phyloP scores from a whole-genome alignment of 176 grass and related monocot genomes.

The Eremochloa ophiuroides region DNA sequence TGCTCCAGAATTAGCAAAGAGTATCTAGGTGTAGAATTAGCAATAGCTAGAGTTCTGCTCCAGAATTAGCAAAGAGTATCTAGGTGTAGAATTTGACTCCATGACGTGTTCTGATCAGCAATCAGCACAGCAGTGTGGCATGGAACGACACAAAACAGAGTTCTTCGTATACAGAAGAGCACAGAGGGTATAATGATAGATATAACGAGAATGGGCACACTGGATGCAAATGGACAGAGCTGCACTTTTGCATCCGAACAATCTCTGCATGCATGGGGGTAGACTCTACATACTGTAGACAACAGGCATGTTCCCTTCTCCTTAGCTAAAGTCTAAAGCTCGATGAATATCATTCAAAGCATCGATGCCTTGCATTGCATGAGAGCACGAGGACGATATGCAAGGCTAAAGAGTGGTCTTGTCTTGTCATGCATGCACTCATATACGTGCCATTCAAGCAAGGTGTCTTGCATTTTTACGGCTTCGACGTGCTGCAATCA shows the following conservation, averaged over 20 bases:
- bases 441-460: conserved; percentile 31
- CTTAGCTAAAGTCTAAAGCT: conserved; percentile 22
- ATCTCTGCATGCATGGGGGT: not conserved
- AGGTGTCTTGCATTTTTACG: not conserved
- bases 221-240: not conserved
- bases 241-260: conserved; percentile 13
- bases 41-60: too few relatives aligned
- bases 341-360: not conserved
- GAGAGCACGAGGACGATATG: not conserved
- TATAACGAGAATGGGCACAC: too few relatives aligned
- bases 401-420: not conserved
- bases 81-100: too few relatives aligned
- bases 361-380: not conserved
- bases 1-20: conserved; percentile 16
- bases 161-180: too few relatives aligned
- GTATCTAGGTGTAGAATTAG: not conserved
- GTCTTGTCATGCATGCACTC: not conserved
- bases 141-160: too few relatives aligned
- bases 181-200: not conserved
- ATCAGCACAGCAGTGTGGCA: too few relatives aligned
- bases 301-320: not conserved
- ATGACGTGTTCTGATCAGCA: too few relatives aligned
- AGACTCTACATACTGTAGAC: not conserved
- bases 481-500: conserved; percentile 21
- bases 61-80: too few relatives aligned